Evolutionary conservation across 2,329 filamentous ascomycete genomes (phyloP), one percentile per base, ranked within the genome.

Genomic region (Colletotrichum liaoningense): DNA sequence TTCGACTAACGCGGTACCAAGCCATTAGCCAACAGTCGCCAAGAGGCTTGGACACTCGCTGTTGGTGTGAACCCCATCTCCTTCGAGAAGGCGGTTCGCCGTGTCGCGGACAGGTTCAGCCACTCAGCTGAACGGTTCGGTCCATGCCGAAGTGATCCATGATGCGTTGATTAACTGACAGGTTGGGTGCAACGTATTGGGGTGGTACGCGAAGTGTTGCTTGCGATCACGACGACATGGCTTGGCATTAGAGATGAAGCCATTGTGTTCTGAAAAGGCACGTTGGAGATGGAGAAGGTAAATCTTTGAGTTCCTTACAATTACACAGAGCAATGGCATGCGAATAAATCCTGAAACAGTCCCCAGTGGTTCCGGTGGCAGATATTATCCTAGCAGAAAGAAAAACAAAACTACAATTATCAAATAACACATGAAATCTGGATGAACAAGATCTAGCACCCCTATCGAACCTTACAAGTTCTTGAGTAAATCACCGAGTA

Each of bases 131-230:
- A 38, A 33, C 42, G 28, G 22, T 28, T 69, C 67, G 67, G 60
- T 59, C 30, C 60, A 42, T 69, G 24, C 60, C 67, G 67, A 59
- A 54, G 2, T 16, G 14, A 26, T 22, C 9, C 12, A 64, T 57
- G 35, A 49, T 35, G 35, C 55, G 6, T 28, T 24, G 46, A 38
- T 64, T 57, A n/a, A 49, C 9, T 49, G 42, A 49, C 42, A 49
- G 42, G 3, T n/a, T 49, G 16, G 7, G 7, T 49, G 42, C 42
- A 49, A 49, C 16, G 42, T 19, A 49, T 49, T 19, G 16, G 7
- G 38, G 19, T 11, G 19, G 42, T n/a, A 49, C 7, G 42, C n/a
- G 7, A 49, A 49, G 42, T 19, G 14, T 42, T 49, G 42, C 16
- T 6, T 49, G 42, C 16, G 42, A 49, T 49, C 42, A 49, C 38